These are phyloP conservation scores for Yamadazyma olivae DNA, from an alignment of 805 yeast species.

Conservation along the genomic window DNA sequence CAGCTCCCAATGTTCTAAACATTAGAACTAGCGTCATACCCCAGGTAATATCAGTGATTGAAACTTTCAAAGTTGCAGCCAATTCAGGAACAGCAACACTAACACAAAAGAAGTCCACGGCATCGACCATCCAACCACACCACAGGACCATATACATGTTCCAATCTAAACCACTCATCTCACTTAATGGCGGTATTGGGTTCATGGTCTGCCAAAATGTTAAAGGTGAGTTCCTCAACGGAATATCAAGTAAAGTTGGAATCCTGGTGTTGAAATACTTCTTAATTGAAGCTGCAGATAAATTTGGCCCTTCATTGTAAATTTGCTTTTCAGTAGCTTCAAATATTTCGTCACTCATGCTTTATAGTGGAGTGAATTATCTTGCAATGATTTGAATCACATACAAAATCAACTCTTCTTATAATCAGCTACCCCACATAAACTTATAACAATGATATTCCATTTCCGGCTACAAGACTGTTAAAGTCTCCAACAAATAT, in stretches of 20 bases:
- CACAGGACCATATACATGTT: constrained; percentile 57
- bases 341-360: constrained; percentile 1
- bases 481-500: too few relatives aligned
- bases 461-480: too few relatives aligned
- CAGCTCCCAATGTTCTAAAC: constrained; percentile 70
- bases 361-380: too few relatives aligned
- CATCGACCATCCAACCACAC: constrained; percentile 68
- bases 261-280: constrained; percentile 44
- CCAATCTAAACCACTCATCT: constrained; percentile 46
- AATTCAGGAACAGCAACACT: constrained; percentile 52
- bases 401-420: too few relatives aligned
- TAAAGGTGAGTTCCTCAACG: constrained; percentile 1
- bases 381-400: too few relatives aligned
- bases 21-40: constrained; percentile 70
- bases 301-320: constrained; percentile 11
- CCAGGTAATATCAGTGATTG: constrained; percentile 59
- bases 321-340: constrained; percentile 9
- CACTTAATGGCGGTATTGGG: constrained; percentile 41
- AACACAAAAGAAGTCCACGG: constrained; percentile 67
- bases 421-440: too few relatives aligned
- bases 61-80: constrained; percentile 44
- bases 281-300: constrained; percentile 10
- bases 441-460: too few relatives aligned
- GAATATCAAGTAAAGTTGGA: constrained; percentile 37
- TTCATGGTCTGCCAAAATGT: constrained; percentile 31